phyloP scores from a whole-genome alignment of 352 stramenopile genomes.

The Globisporangium spiculum region DNA sequence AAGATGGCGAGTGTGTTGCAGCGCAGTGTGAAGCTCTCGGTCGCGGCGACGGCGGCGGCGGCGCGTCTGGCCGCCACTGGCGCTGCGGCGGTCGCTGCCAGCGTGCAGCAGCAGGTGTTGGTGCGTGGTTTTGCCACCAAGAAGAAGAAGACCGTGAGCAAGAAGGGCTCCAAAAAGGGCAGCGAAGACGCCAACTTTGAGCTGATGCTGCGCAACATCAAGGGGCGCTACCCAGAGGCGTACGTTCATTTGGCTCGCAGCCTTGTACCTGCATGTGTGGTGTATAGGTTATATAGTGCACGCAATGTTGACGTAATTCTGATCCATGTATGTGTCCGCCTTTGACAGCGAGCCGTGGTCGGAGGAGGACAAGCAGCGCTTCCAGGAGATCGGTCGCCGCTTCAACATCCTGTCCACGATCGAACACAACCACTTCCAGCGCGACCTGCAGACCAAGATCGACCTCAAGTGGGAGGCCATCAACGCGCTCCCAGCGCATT shows the following conservation, averaged over 20 bases:
- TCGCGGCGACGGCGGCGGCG: background rate
- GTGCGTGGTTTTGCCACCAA: constrained; percentile 16
- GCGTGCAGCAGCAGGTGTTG: constrained; percentile 8
- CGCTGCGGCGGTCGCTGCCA: background rate
- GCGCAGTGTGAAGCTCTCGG: constrained; percentile 15
- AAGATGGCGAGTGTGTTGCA: constrained; percentile 13
- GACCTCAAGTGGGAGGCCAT: constrained; percentile 90
- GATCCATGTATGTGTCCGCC: constrained; percentile 6
- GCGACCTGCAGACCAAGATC: constrained; percentile 90
- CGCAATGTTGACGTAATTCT: background rate
- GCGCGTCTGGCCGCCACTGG: background rate
- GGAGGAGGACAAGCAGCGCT: constrained; percentile 72
- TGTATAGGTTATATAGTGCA: too few relatives aligned
- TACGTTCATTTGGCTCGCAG: constrained; percentile 23
- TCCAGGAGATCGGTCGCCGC: constrained; percentile 76
- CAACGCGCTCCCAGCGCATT: constrained; percentile 74
- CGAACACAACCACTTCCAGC: constrained; percentile 87
- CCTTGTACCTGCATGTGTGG: background rate
- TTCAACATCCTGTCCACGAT: constrained; percentile 82
- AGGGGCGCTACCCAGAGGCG: constrained; percentile 71
- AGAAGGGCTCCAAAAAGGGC: constrained; percentile 20
- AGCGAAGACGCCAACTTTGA: constrained; percentile 74
- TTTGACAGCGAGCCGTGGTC: constrained; percentile 63
- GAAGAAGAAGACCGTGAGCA: constrained; percentile 16
- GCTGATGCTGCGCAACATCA: constrained; percentile 79